Evolutionary conservation across 2,329 filamentous ascomycete species (phyloP).

Genomic region (Calonectria hawksworthii): DNA sequence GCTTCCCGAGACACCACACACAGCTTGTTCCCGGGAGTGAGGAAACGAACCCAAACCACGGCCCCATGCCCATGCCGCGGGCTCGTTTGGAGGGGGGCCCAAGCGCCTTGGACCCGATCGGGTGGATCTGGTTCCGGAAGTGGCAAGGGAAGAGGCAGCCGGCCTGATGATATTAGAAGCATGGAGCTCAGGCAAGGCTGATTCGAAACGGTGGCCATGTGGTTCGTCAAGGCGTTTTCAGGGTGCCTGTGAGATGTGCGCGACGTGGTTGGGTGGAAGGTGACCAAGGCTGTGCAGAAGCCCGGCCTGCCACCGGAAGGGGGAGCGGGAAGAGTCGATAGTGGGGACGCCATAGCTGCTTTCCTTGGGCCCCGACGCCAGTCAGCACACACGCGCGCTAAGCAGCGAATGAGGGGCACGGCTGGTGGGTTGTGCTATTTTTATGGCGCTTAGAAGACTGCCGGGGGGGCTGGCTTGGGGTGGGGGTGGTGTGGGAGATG

Average conservation of each 20-base stretch:
- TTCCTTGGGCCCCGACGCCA: slow-evolving; percentile 1
- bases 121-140: slow-evolving; percentile 10
- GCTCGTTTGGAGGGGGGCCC: not conserved
- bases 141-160: slow-evolving; percentile 33
- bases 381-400: slow-evolving; percentile 38
- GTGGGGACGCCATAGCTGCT: not conserved
- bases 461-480: slow-evolving; percentile 23
- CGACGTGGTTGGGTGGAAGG: slow-evolving; percentile 12
- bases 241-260: slow-evolving; percentile 17
- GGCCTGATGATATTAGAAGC: slow-evolving; percentile 32
- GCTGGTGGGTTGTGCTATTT: slow-evolving; percentile 34
- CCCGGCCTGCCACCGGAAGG: slow-evolving; percentile 13
- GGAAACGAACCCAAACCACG: not conserved
- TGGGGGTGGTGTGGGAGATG: slow-evolving; percentile 25
- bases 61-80: not conserved
- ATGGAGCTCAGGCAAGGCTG: slow-evolving; percentile 39
- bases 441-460: slow-evolving; percentile 44
- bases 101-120: slow-evolving; percentile 17
- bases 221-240: slow-evolving; percentile 19
- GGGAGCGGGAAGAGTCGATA: slow-evolving; percentile 10
- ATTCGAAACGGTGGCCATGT: slow-evolving; percentile 21
- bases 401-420: slow-evolving; percentile 33
- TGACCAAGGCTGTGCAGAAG: slow-evolving; percentile 37
- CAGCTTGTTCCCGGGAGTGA: not conserved
- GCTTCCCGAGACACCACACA: slow-evolving; percentile 26